Percentiles rank a stretch among this genome's conserved stretches.
Evolutionary conservation across 1,284 basidiomycete species (phyloP).

Genomic region (Sphaerobolus stellatus): DNA sequence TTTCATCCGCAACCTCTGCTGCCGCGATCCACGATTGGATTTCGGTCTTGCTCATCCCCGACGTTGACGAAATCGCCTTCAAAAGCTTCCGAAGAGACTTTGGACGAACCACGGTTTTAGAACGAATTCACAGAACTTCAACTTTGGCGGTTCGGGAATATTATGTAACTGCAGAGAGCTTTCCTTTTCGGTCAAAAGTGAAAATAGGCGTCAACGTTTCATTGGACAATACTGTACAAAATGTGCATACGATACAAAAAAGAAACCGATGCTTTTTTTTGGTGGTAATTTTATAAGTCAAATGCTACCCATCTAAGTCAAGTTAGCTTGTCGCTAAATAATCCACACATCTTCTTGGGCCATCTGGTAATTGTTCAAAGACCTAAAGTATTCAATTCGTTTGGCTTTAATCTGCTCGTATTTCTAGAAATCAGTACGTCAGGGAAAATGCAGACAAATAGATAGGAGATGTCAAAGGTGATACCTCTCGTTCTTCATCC

Average conservation of each 20-base stretch:
- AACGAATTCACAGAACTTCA: not conserved
- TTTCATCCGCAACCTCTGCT: constrained; percentile 26
- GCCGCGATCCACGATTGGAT: constrained; percentile 42
- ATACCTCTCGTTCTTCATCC: not conserved
- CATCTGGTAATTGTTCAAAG: constrained; percentile 51
- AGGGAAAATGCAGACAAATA: not conserved
- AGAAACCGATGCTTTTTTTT: not conserved
- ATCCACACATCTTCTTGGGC: constrained; percentile 61
- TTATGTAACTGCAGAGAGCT: not conserved
- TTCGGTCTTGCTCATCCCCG: constrained; percentile 36
- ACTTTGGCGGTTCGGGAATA: not conserved
- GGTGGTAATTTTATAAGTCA: not conserved
- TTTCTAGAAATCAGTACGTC: too few relatives aligned
- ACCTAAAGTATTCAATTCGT: constrained; percentile 56
- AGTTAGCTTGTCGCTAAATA: constrained; percentile 40
- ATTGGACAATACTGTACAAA: not conserved
- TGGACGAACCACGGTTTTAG: not conserved
- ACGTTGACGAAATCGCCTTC: not conserved
- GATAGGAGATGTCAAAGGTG: not conserved
- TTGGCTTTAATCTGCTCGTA: constrained; percentile 47
- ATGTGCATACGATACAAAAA: not conserved
- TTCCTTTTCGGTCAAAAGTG: not conserved
- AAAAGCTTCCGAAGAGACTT: not conserved
- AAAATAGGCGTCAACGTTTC: not conserved
- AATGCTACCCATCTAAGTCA: not conserved